phyloP scores from a whole-genome alignment of 78 protist species.

The slime mould (Dictyostelium discoideum) region DNA sequence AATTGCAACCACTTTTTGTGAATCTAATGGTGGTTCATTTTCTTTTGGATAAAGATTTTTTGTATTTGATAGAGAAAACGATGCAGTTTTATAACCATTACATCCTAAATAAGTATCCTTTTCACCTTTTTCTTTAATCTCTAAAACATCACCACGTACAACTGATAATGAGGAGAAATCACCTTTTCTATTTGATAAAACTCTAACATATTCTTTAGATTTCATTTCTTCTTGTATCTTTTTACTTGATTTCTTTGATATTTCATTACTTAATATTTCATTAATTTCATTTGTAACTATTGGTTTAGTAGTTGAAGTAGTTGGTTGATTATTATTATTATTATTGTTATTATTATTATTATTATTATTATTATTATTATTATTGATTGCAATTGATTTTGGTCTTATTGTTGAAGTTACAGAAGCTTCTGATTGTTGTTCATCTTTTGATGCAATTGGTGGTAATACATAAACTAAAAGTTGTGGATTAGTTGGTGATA shows the following conservation, averaged over 20 bases:
- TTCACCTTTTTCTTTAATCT: conserved; percentile 39
- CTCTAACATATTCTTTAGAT: conserved; percentile 32
- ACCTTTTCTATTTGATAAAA: conserved; percentile 29
- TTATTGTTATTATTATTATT: no score
- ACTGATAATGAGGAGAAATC: conserved; percentile 14
- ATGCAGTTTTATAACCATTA: conserved; percentile 46
- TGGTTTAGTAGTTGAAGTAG: background rate
- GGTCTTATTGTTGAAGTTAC: background rate
- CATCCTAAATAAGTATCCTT: conserved; percentile 21
- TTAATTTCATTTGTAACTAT: background rate
- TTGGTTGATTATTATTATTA: no score
- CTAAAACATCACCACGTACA: conserved; percentile 52
- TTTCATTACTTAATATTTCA: background rate
- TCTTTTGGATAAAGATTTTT: conserved; percentile 22
- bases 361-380: no score
- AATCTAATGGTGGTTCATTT: background rate
- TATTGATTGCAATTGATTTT: background rate
- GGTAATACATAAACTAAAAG: background rate
- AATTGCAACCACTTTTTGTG: conserved; percentile 34
- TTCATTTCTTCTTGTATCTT: background rate
- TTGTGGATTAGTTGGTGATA: background rate
- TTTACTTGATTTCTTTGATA: conserved; percentile 22
- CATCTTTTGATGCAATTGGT: background rate
- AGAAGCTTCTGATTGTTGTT: background rate
- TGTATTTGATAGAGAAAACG: conserved; percentile 30